Base-by-base conservation (phyloP, 192 early-diverging fungal species). In the Rhizoclosmatium globosum region DNA sequence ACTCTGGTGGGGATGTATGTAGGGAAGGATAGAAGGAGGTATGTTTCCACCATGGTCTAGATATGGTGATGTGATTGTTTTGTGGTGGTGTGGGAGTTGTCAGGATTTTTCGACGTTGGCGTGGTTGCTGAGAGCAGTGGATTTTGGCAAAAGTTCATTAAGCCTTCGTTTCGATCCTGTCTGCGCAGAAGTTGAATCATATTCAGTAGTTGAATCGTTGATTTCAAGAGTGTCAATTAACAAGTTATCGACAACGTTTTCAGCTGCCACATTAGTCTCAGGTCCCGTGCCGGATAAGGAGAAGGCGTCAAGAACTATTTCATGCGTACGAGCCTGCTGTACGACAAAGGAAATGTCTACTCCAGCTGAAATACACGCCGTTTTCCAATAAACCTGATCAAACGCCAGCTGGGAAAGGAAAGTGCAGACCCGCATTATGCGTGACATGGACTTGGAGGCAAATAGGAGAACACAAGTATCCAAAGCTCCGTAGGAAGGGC, bases 301-400 rank as follows among this genome's bases (percentile, higher is more conserved):
- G 44, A 71, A 71, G 7, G 47, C 47, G 31, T 57, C 69, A 13
- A 71, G 2, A 21, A 7, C 7, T 3, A 71, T 38, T n/a, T 48
- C 69, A 3, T 3, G 69, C 41, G 4, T 23, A 17, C 31, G 6
- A 13, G 74, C 74, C 0, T 50, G 3, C 3, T 59, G 23, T 53
- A 43, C 3, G 7, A 76, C 39, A 61, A 76, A 43, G 7, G 9
- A 21, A 45, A 42, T 66, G 50, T 76, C 48, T 15, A 76, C n/a
- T 11, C 74, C 74, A 17, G 74, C 31, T 3, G 17, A 50, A 17
- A 41, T 4, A 67, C 74, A 76, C 6, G 64, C 74, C 11, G 41
- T n/a, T 39, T 56, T 64, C 74, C 74, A 76, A 56, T 76, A 76
- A n/a, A 76, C 21, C 9, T 21, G 60, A 67, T 76, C 74, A n/a